Conservation (phyloP, 495 filamentous ascomycete species). For the Chaetomium tenue region DNA sequence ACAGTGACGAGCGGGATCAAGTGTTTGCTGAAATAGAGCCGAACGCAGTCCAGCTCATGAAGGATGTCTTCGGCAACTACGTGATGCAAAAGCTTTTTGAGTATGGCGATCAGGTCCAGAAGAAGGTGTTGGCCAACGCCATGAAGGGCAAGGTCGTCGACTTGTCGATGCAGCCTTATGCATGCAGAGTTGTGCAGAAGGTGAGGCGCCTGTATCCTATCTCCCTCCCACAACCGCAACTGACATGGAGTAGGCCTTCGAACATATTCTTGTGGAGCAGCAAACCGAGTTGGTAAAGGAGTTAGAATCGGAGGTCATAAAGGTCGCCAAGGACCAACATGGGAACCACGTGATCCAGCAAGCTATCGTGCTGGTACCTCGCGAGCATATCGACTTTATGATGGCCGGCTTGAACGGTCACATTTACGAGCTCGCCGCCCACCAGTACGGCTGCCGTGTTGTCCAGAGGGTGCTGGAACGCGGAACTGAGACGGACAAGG, state of each 20-base stretch:
- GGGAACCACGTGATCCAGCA: slow-evolving; percentile 98
- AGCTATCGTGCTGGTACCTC: slow-evolving; percentile 81
- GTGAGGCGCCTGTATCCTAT: slow-evolving; percentile 37
- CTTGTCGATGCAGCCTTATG: slow-evolving; percentile 88
- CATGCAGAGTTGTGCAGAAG: slow-evolving; percentile 95
- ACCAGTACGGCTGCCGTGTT: slow-evolving; percentile 88
- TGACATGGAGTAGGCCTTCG: slow-evolving; percentile 64
- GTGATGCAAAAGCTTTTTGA: slow-evolving; percentile 98
- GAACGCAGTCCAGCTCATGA: slow-evolving; percentile 86
- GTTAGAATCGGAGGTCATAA: slow-evolving; percentile 72
- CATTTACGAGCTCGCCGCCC: slow-evolving; percentile 72
- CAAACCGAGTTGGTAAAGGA: slow-evolving; percentile 83
- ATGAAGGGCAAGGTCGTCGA: slow-evolving; percentile 83
- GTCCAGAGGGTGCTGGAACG: slow-evolving; percentile 91
- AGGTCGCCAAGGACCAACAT: slow-evolving; percentile 84
- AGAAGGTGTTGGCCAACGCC: slow-evolving; percentile 75
- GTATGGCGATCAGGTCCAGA: slow-evolving; percentile 91
- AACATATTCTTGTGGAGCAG: slow-evolving; percentile 87
- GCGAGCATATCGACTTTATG: slow-evolving; percentile 81
- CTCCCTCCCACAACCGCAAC: not conserved
- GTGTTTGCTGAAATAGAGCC: slow-evolving; percentile 83
- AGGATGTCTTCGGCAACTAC: slow-evolving; percentile 96
- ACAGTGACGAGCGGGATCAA: slow-evolving; percentile 95
- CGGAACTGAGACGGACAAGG: slow-evolving; percentile 69
- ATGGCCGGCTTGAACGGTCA: slow-evolving; percentile 80